Percentiles rank a stretch among this genome's conserved stretches.
phyloP scores from a whole-genome alignment of 306 rosid species.

The Morella rubra region DNA sequence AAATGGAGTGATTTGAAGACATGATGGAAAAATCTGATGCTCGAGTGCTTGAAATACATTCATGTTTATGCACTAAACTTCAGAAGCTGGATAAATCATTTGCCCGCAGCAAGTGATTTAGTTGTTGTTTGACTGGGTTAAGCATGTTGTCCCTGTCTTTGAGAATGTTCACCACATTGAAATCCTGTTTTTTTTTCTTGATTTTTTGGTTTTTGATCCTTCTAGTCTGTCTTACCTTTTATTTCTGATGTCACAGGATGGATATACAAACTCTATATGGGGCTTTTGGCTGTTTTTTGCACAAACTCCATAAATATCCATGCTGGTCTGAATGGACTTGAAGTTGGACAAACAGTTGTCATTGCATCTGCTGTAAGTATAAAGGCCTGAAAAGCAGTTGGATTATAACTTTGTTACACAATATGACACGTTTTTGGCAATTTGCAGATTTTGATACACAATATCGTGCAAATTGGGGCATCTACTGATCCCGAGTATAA shows the following conservation, averaged over 20 bases:
- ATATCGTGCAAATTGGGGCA: slow-evolving; percentile 84
- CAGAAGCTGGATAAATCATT: background rate
- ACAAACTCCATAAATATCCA: slow-evolving; percentile 94
- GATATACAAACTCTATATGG: slow-evolving; percentile 92
- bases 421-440: slow-evolving; percentile 18
- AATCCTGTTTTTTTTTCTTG: slow-evolving; percentile 15
- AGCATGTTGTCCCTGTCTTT: background rate
- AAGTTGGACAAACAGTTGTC: slow-evolving; percentile 92
- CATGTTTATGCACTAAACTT: background rate
- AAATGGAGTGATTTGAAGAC: background rate
- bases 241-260: slow-evolving; percentile 54
- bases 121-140: background rate
- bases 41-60: background rate
- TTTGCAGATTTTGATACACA: slow-evolving; percentile 75
- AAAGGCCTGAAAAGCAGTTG: slow-evolving; percentile 22
- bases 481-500: slow-evolving; percentile 67
- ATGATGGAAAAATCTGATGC: background rate
- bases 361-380: slow-evolving; percentile 74
- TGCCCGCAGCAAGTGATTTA: background rate
- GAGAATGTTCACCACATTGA: background rate
- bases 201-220: background rate
- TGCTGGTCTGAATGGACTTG: slow-evolving; percentile 89
- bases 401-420: slow-evolving; percentile 17
- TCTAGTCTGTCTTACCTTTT: background rate
- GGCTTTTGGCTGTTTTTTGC: slow-evolving; percentile 92